A percentile compares a stretch with the other conserved stretches of the same genome.
Evolutionary conservation across 2,329 filamentous ascomycete species (phyloP).

Genomic region (Zasmidium cellare): DNA sequence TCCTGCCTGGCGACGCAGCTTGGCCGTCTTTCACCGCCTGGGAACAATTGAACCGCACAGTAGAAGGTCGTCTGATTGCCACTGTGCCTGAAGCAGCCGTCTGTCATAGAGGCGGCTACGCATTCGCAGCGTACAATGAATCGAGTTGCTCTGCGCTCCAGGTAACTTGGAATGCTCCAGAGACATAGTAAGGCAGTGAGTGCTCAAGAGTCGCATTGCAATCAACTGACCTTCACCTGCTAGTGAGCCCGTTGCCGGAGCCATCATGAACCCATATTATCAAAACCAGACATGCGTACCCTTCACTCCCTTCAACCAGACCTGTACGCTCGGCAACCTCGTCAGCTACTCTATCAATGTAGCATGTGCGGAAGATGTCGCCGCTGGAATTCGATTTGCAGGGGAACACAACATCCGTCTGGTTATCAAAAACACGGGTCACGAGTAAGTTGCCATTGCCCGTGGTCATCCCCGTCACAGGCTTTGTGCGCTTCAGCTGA

Average conservation of each 20-base stretch:
- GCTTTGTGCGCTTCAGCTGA: too few relatives aligned
- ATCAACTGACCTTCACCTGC: constrained; percentile 43
- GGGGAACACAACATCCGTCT: constrained; percentile 1
- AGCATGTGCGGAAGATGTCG: constrained; percentile 2
- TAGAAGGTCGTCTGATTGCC: constrained; percentile 53
- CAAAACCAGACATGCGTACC: background rate
- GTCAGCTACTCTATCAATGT: background rate
- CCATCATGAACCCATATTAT: constrained; percentile 41
- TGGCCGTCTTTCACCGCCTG: constrained; percentile 55
- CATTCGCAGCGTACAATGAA: too few relatives aligned
- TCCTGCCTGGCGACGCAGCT: constrained; percentile 54
- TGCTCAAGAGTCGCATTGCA: too few relatives aligned
- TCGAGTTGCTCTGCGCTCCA: too few relatives aligned
- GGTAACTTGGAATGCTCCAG: too few relatives aligned
- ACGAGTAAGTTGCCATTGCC: too few relatives aligned
- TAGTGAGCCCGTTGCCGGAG: constrained; percentile 36
- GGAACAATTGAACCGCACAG: constrained; percentile 52
- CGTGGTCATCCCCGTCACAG: too few relatives aligned
- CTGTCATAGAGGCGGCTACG: too few relatives aligned
- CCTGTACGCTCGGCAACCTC: background rate
- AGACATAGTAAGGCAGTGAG: too few relatives aligned
- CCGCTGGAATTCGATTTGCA: constrained; percentile 43
- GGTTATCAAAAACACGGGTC: constrained; percentile 9
- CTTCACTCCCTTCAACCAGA: background rate
- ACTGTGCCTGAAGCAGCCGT: constrained; percentile 54